Evolutionary conservation across 768 basidiomycete genomes (phyloP), one percentile per base, ranked within the genome.

Genomic region (Baorangia bicolor): DNA sequence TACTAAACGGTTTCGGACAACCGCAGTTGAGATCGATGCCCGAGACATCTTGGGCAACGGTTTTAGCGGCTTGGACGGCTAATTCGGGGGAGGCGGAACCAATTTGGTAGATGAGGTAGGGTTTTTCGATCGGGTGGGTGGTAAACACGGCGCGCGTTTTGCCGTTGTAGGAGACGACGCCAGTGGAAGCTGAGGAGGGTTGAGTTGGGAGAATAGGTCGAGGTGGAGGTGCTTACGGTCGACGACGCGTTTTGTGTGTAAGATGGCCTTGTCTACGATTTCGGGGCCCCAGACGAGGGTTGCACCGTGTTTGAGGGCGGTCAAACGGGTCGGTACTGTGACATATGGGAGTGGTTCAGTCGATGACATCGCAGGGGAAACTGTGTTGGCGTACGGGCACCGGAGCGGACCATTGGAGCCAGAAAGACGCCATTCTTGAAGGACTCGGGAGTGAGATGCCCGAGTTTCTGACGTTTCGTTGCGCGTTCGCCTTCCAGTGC

Each of bases 321-420:
- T 86, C 7, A 96, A 71, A 27, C 93, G 85, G 33, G 89, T 93
- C 0, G 92, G 92, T 25, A 95, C 93, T 95, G 67, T 9, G 47
- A 33, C 23, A 34, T 23, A 34, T 67, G 63, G 27, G 18, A 6
- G 4, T 67, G 31, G 16, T 64, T 62, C n/a, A 56, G 45, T 9
- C 33, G 27, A 31, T 34, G 44, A 13, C 9, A 23, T 27, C 20
- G 27, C 2, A 25, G 28, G 5, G 21, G 16, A 14, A 37, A 31
- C n/a, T 11, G 31, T n/a, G 35, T 14, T 37, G 39, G 81, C 89
- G 65, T 72, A 94, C 92, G 73, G 60, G 88, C 88, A 57, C 94
- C 92, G 55, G 92, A 96, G 67, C 94, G 83, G 49, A 99, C 97
- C 97, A 99, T 99, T 2, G 97, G 97, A 3, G 97, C 96, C n/a